phyloP scores from a whole-genome alignment of 208 protist genomes.

The Vickermania spadyakhi region DNA sequence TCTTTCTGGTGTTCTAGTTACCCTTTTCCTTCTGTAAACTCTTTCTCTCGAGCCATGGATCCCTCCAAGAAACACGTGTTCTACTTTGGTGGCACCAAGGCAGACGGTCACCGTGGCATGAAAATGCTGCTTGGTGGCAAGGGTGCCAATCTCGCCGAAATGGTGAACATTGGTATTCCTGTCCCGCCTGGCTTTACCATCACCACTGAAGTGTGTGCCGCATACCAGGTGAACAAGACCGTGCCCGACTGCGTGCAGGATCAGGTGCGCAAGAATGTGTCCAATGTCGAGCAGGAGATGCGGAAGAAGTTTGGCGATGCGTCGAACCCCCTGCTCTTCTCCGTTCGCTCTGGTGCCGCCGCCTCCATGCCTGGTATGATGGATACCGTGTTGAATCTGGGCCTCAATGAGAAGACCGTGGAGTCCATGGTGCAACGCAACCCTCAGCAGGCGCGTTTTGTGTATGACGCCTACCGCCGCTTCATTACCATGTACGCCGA shows the following conservation, averaged over 20 bases:
- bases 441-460: slow-evolving; percentile 78
- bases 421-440: slow-evolving; percentile 57
- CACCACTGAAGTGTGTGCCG: slow-evolving; percentile 82
- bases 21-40: slow-evolving; percentile 2
- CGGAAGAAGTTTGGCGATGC: slow-evolving; percentile 71
- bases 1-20: slow-evolving; percentile 8
- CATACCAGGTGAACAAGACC: slow-evolving; percentile 53
- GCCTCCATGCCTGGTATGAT: slow-evolving; percentile 96
- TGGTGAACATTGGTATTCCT: slow-evolving; percentile 88
- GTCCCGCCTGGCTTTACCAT: slow-evolving; percentile 93
- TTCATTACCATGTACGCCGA: slow-evolving; percentile 89
- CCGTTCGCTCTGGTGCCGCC: slow-evolving; percentile 89
- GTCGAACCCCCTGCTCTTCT: slow-evolving; percentile 88
- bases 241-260: slow-evolving; percentile 43
- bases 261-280: slow-evolving; percentile 63
- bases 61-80: slow-evolving; percentile 59
- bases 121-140: slow-evolving; percentile 93
- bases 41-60: slow-evolving; percentile 16
- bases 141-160: slow-evolving; percentile 90
- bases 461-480: slow-evolving; percentile 88
- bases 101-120: slow-evolving; percentile 76
- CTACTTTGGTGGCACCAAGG: slow-evolving; percentile 68
- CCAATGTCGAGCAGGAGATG: slow-evolving; percentile 78
- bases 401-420: slow-evolving; percentile 82
- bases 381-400: slow-evolving; percentile 94